These are phyloP conservation scores for Pythium myriotylum DNA, from an alignment of 352 stramenopile genomes.

Conservation along the genomic window DNA sequence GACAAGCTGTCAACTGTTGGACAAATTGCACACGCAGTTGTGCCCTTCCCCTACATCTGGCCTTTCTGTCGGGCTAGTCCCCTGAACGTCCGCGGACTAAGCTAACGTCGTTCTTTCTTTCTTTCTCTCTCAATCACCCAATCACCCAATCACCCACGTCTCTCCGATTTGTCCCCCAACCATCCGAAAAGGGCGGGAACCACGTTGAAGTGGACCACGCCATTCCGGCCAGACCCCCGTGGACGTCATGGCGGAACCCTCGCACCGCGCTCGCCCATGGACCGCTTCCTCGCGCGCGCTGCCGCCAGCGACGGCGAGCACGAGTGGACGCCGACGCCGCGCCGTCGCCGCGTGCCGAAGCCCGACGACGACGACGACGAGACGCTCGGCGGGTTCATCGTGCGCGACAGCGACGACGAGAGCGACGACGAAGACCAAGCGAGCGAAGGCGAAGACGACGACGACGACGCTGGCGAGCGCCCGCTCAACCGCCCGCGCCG, in stretches of 20 bases:
- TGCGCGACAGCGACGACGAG: slow-evolving; percentile 29
- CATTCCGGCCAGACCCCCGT: background rate
- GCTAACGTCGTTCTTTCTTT: slow-evolving; percentile 2
- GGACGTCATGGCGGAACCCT: background rate
- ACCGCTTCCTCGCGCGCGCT: background rate
- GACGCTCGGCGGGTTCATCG: slow-evolving; percentile 17
- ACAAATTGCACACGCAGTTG: background rate
- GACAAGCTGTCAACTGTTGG: slow-evolving; percentile 6
- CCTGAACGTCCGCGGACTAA: no score
- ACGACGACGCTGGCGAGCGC: slow-evolving; percentile 9
- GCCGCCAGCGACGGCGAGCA: slow-evolving; percentile 30
- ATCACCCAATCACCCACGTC: slow-evolving; percentile 12
- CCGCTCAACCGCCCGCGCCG: slow-evolving; percentile 16
- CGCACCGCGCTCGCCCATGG: slow-evolving; percentile 1
- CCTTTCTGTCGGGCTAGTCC: no score
- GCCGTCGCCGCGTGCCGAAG: background rate
- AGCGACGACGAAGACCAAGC: slow-evolving; percentile 25
- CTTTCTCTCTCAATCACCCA: slow-evolving; percentile 3
- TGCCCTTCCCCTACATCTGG: background rate
- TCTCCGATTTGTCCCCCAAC: background rate
- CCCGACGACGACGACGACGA: slow-evolving; percentile 22
- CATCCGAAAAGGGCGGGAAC: slow-evolving; percentile 20
- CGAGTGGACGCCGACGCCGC: slow-evolving; percentile 36
- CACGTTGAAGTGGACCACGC: slow-evolving; percentile 20
- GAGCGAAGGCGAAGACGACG: slow-evolving; percentile 24